These are phyloP conservation scores for Saturnispora besseyi DNA, from an alignment of 805 yeast species.

Conservation along the genomic window DNA sequence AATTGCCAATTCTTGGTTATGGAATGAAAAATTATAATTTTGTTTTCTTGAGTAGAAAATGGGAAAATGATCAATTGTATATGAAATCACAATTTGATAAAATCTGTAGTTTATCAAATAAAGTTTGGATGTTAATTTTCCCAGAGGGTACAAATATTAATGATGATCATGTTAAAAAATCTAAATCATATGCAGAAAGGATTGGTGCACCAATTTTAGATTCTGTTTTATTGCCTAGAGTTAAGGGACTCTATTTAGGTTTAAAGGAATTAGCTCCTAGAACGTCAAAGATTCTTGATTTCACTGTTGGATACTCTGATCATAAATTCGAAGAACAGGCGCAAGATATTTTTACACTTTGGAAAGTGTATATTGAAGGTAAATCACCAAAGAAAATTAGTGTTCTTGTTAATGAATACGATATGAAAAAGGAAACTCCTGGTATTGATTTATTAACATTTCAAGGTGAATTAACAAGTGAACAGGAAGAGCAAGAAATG, in stretches of 20 bases:
- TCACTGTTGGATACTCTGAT: slow-evolving; percentile 78
- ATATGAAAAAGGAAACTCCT: slow-evolving; percentile 27
- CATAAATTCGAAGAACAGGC: slow-evolving; percentile 56
- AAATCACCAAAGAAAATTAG: slow-evolving; percentile 59
- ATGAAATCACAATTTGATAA: slow-evolving; percentile 47
- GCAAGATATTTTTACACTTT: slow-evolving; percentile 64
- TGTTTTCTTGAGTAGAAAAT: slow-evolving; percentile 72
- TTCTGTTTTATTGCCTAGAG: slow-evolving; percentile 64
- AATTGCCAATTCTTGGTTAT: slow-evolving; percentile 69
- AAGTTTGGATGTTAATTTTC: slow-evolving; percentile 62
- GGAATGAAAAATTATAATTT: slow-evolving; percentile 79
- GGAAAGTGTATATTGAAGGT: slow-evolving; percentile 57
- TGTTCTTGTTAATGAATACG: slow-evolving; percentile 53
- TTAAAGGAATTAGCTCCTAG: slow-evolving; percentile 46
- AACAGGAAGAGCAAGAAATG: slow-evolving; percentile 32
- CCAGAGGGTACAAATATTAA: slow-evolving; percentile 95
- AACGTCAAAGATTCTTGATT: slow-evolving; percentile 60
- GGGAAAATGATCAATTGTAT: slow-evolving; percentile 65
- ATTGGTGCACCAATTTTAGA: slow-evolving; percentile 37
- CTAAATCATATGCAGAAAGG: slow-evolving; percentile 49
- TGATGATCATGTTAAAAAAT: slow-evolving; percentile 48
- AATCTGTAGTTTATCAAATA: slow-evolving; percentile 32
- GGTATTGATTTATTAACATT: slow-evolving; percentile 34
- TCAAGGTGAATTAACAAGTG: slow-evolving; percentile 30
- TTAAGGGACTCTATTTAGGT: slow-evolving; percentile 66